Conservation (phyloP, 2,329 filamentous ascomycete species). For the Alternaria novae-zelandiae region DNA sequence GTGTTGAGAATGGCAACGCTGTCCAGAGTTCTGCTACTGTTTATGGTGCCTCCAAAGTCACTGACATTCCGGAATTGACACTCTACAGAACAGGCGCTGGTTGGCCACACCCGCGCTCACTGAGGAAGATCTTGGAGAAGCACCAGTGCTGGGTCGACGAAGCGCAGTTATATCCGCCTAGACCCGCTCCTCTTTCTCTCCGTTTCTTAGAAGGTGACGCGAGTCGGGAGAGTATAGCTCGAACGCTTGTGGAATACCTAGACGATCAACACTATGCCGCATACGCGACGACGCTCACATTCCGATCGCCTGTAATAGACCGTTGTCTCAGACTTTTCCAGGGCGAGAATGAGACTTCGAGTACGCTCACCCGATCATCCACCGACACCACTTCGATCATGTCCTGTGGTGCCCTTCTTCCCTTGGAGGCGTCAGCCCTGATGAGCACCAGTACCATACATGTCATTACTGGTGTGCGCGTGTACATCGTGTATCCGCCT, state of each 20-base stretch:
- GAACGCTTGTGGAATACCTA: neutral
- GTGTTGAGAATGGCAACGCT: neutral
- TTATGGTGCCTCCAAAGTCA: neutral
- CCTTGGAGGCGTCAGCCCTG: neutral
- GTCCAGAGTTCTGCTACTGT: neutral
- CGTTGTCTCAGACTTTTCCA: neutral
- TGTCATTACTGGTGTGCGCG: neutral
- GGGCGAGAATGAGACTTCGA: neutral
- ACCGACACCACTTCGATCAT: neutral
- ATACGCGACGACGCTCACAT: neutral
- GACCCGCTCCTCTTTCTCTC: neutral
- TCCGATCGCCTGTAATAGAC: neutral
- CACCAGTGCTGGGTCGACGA: neutral
- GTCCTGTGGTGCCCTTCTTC: constrained; percentile 2
- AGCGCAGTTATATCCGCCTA: neutral
- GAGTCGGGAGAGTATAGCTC: neutral
- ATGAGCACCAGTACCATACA: neutral
- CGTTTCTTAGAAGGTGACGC: neutral
- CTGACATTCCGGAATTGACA: neutral
- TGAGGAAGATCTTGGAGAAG: neutral
- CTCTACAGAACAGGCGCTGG: neutral
- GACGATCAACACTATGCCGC: neutral
- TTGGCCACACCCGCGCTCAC: neutral
- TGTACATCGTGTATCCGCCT: neutral
- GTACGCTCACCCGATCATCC: neutral